phyloP scores from a whole-genome alignment of 495 filamentous ascomycete genomes.

The Penicillium cinerascens region DNA sequence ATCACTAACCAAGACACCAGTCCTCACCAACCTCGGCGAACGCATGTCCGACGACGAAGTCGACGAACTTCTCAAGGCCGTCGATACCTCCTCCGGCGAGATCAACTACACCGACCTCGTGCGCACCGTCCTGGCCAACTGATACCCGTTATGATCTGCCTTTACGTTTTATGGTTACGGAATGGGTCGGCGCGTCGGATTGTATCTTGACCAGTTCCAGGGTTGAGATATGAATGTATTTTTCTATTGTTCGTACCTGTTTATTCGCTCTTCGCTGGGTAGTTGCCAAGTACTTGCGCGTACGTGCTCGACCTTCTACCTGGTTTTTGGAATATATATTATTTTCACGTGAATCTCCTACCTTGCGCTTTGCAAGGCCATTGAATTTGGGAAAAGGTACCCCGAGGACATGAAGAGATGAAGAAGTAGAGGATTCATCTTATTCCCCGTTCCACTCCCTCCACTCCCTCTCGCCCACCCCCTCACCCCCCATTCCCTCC shows the following conservation, averaged over 20 bases:
- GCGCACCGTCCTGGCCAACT: conserved; percentile 92
- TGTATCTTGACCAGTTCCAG: neutral
- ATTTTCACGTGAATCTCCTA: neutral
- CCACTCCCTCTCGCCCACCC: conserved; percentile 32
- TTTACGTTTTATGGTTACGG: neutral
- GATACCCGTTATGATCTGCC: conserved; percentile 24
- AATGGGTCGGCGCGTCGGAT: neutral
- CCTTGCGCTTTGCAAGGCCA: neutral
- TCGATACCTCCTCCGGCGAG: conserved; percentile 89
- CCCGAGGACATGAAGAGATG: no score
- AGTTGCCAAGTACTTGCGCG: no score
- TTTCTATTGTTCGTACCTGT: neutral
- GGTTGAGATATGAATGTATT: neutral
- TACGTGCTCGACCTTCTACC: no score
- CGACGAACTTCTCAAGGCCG: conserved; percentile 94
- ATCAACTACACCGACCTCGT: conserved; percentile 96
- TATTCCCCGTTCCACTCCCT: conserved; percentile 16
- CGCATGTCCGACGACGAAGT: conserved; percentile 99
- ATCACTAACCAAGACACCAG: no score
- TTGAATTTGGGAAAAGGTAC: no score
- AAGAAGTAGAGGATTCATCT: no score
- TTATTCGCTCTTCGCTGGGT: no score
- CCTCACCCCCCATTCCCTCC: conserved; percentile 34
- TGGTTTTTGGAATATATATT: neutral
- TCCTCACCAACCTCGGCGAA: conserved; percentile 94